Base-by-base conservation (phyloP, 2,329 filamentous ascomycete genomes). In the Alternaria novae-zelandiae region DNA sequence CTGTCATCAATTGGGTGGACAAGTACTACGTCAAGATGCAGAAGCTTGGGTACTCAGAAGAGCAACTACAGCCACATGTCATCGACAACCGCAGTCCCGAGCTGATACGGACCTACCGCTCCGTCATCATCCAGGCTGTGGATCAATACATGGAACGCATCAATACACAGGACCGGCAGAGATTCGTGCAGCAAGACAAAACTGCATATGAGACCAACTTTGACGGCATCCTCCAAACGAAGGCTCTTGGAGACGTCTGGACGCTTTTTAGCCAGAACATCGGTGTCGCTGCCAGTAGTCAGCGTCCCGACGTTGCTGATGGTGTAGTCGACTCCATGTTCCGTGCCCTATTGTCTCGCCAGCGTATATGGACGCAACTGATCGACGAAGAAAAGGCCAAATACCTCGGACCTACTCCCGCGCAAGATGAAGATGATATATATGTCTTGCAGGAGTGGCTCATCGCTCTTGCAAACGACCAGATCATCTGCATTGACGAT, bases 101-200 rank as follows among this genome's bases (percentile, higher is more conserved):
- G 78, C 86, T 99, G 15, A 92, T 99, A 57, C 90, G 93, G 56
- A 94, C 97, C 78, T 99, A 97, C 86, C 89, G 95, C 64, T 91
- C 93, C 77, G 90, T 98, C 77, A 98, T 99, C 79, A 96, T 97
- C 81, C 93, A 92, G 77, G 94, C 94, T 65, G 90, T 99, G 63
- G 95, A 97, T 78, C 92, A 98, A 83, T 99, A 96, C 94, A 97
- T 98, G 86, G 93, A 96, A 67, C 90, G 94, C 61, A 97, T 99
- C 79, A 93, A 93, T 73, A 86, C 85, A 9, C 90, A 92, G 47
- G 96, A 99, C 81, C 88, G 87, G 74, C 91, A 90, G 72, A 91
- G 93, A 70, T 96, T 99, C 80, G 84, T 89, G 51, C 89, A 93
- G 60, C 89, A 94, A 66, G 90, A 89, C 70, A 86, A 90, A 63